phyloP scores from a whole-genome alignment of 1,284 basidiomycete species.

The Inonotus hispidus region DNA sequence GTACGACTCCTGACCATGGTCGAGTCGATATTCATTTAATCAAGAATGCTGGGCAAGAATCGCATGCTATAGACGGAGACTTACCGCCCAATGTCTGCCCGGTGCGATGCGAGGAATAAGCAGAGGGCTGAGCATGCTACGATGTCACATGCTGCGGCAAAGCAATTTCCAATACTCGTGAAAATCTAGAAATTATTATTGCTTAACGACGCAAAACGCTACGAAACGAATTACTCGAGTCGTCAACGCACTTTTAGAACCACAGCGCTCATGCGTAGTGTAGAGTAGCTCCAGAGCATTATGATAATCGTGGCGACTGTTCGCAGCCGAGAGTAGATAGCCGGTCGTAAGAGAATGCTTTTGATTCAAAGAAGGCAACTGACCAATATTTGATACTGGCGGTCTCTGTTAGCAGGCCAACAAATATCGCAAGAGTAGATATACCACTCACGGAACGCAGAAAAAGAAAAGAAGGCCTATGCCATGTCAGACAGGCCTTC shows the following conservation, averaged over 20 bases:
- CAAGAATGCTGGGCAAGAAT: neutral
- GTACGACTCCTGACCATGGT: neutral
- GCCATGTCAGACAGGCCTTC: neutral
- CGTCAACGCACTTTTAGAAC: neutral
- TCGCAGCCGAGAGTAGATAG: neutral
- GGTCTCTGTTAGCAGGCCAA: neutral
- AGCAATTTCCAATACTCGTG: neutral
- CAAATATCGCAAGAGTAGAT: too few relatives aligned
- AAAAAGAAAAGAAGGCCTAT: neutral
- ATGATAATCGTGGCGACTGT: neutral
- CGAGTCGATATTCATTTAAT: neutral
- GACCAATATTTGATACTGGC: neutral
- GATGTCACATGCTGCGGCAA: neutral
- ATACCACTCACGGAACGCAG: neutral
- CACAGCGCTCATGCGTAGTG: neutral
- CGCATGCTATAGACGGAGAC: neutral
- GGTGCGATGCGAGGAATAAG: slow-evolving; percentile 1
- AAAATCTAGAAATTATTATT: neutral
- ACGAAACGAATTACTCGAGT: neutral
- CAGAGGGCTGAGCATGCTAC: slow-evolving; percentile 3
- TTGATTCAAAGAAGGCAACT: neutral
- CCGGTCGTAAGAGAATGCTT: neutral
- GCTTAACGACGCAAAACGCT: neutral
- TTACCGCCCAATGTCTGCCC: slow-evolving; percentile 5
- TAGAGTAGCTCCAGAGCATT: neutral